phyloP scores from a whole-genome alignment of 164 flowering plant species.

The Platanus orientalis region DNA sequence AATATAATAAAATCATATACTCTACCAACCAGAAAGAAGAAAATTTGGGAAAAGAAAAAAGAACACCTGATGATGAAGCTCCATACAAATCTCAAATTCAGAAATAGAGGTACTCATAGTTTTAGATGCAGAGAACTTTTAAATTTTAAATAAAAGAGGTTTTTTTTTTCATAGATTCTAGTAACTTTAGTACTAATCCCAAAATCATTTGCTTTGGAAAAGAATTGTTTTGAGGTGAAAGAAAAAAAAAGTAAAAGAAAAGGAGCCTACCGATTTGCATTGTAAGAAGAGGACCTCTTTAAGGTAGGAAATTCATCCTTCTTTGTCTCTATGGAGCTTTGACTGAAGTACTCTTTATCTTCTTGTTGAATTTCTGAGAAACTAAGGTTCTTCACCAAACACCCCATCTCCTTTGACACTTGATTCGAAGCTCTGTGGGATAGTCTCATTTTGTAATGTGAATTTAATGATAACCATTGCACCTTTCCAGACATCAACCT shows the following conservation, averaged over 20 bases:
- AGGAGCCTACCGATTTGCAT: slow-evolving; percentile 59
- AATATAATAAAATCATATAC: too few species aligned
- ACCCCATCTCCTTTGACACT: slow-evolving; percentile 13
- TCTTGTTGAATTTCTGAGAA: slow-evolving; percentile 38
- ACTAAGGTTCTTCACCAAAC: slow-evolving; percentile 20
- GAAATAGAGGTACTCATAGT: not conserved
- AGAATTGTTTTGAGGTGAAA: not conserved
- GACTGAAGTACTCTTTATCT: slow-evolving; percentile 90
- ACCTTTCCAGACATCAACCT: slow-evolving; percentile 46
- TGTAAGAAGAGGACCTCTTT: slow-evolving; percentile 80
- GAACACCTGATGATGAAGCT: too few species aligned
- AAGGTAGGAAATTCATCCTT: slow-evolving; percentile 46
- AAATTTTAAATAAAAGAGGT: too few species aligned
- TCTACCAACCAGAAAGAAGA: too few species aligned
- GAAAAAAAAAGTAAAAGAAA: slow-evolving; percentile 1
- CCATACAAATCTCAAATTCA: slow-evolving; percentile 15
- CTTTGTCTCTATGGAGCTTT: slow-evolving; percentile 77
- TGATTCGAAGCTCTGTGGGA: slow-evolving; percentile 43
- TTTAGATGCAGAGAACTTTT: not conserved
- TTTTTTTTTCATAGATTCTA: too few species aligned
- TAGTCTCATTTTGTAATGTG: slow-evolving; percentile 44
- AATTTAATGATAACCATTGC: slow-evolving; percentile 51
- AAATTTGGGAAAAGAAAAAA: too few species aligned
- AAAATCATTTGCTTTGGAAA: too few species aligned
- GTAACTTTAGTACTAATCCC: too few species aligned